Evolutionary conservation across 345 rosid species (phyloP).

Genomic region (Balakata baccata): DNA sequence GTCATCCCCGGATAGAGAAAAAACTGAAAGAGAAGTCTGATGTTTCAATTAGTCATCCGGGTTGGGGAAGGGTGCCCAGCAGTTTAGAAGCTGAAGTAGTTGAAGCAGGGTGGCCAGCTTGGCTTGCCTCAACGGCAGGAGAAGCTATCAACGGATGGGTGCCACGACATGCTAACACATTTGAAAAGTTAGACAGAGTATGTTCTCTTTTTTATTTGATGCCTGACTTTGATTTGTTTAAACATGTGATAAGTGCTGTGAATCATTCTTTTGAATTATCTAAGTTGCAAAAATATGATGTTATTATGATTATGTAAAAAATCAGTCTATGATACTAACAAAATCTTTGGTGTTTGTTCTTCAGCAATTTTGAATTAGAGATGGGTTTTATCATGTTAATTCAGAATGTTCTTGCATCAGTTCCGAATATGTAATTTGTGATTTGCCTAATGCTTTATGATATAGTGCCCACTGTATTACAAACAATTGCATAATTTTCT

Average conservation of each 20-base stretch:
- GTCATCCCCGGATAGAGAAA: conserved; percentile 7
- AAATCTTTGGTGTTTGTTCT: not conserved
- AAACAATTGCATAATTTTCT: too few relatives aligned
- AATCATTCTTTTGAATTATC: not conserved
- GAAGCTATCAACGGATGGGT: conserved; percentile 86
- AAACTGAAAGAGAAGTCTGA: conserved; percentile 30
- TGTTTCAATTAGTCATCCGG: conserved; percentile 29
- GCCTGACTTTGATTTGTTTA: not conserved
- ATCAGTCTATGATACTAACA: not conserved
- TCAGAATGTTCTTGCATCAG: too few relatives aligned
- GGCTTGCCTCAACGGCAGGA: conserved; percentile 78
- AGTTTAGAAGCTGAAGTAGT: conserved; percentile 52
- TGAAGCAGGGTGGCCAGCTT: conserved; percentile 88
- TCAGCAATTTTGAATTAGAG: too few relatives aligned
- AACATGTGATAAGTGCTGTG: not conserved
- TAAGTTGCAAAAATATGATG: not conserved
- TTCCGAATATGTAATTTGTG: too few relatives aligned
- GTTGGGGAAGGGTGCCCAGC: conserved; percentile 38
- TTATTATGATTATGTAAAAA: not conserved
- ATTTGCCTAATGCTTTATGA: too few relatives aligned
- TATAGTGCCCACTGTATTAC: too few relatives aligned
- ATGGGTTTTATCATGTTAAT: too few relatives aligned
- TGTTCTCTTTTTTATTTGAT: conserved; percentile 26
- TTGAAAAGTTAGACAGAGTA: conserved; percentile 82
- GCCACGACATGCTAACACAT: conserved; percentile 60